phyloP scores from a whole-genome alignment of 257 asterid species.

The Penstemon newberryi region DNA sequence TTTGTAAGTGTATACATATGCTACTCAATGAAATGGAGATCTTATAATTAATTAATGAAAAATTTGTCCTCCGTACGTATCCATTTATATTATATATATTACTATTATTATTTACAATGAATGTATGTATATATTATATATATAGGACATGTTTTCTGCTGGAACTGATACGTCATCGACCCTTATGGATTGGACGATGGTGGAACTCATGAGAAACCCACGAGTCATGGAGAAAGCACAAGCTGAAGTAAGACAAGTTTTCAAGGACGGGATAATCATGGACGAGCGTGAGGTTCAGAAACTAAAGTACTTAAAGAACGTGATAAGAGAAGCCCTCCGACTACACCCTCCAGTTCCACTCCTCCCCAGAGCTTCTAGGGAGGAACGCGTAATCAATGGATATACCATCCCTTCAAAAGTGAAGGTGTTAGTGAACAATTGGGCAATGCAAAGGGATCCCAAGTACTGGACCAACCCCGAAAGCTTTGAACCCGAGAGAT shows the following conservation, averaged over 20 bases:
- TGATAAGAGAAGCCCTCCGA: slow-evolving; percentile 28
- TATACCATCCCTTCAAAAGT: slow-evolving; percentile 27
- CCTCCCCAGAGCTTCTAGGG: slow-evolving; percentile 21
- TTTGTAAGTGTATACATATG: too few species aligned
- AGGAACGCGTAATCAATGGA: slow-evolving; percentile 20
- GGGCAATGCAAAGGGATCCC: slow-evolving; percentile 40
- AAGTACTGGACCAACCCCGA: slow-evolving; percentile 34
- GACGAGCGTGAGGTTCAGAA: slow-evolving; percentile 25
- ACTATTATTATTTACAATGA: too few species aligned
- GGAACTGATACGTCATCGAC: too few species aligned
- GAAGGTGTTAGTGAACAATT: slow-evolving; percentile 34
- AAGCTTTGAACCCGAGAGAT: slow-evolving; percentile 29
- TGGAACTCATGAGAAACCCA: slow-evolving; percentile 31
- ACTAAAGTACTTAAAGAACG: slow-evolving; percentile 28
- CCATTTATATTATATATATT: too few species aligned
- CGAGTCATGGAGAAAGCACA: slow-evolving; percentile 23
- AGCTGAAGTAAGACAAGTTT: slow-evolving; percentile 18
- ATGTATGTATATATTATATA: too few species aligned
- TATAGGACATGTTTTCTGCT: too few species aligned
- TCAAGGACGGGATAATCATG: not conserved
- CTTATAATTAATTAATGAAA: too few species aligned
- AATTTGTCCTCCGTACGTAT: too few species aligned
- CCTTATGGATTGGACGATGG: not conserved
- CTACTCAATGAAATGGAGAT: too few species aligned
- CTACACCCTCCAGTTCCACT: slow-evolving; percentile 27